Evolutionary conservation across 1,139 yeast species (phyloP), one percentile per base, ranked within the genome.

Genomic region (Suhomyces bribrorum): DNA sequence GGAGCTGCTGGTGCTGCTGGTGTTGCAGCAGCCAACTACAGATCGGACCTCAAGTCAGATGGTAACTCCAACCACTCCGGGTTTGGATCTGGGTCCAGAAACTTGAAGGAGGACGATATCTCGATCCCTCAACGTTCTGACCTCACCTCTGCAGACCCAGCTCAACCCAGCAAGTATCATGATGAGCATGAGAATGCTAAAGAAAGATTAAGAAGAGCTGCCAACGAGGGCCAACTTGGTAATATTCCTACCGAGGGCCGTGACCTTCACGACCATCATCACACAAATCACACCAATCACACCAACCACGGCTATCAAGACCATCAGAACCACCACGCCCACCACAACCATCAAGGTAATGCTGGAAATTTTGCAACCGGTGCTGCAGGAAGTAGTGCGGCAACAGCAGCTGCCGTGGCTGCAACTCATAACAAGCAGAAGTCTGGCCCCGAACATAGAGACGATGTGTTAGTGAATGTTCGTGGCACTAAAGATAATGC

Each of bases 401-500:
- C 29, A 16, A 39, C 18, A n/a, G 15, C 32, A 11, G 24, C 35
- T 18, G 30, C 31, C 13, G 4, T 7, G 4, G 18, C 25, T 18
- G 14, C 20, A 7, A 16, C 20, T 18, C 23, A 23, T 15, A 13
- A 24, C 14, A 7, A 16, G 9, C 11, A 16, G 1, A 30, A 33
- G 14, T 13, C 27, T 18, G 25, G 17, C 9, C 30, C 25, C n/a
- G 17, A 16, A 3, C 32, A 22, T 7, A 30, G 18, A 18, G 54
- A 53, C 16, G 52, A 56, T 12, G 51, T 55, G 32, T 30, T 41
- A 32, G 66, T 61, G 5, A 57, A 59, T 25, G 64, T 66, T 14
- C 57, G 55, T 44, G 69, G 69, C n/a, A 58, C 57, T 28, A 51
- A 49, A 25, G 61, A 58, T 41, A 57, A 56, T 30, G 33, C 41